phyloP scores from a whole-genome alignment of 257 asterid species.

The Fraxinus quadrangulata region DNA sequence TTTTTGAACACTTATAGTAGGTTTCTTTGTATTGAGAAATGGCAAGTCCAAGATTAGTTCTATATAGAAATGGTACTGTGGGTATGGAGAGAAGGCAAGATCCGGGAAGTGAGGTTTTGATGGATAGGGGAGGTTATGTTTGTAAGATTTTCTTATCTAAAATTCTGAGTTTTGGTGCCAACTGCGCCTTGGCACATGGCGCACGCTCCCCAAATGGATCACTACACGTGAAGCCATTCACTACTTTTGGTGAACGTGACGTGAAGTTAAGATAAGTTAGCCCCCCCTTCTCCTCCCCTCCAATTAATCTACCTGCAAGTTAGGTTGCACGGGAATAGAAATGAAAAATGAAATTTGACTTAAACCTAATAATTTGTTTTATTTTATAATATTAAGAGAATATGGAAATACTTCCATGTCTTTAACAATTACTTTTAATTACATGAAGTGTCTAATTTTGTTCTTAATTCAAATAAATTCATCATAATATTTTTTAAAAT shows the following conservation, averaged over 20 bases:
- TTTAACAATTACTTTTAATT: not conserved
- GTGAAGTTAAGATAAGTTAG: not conserved
- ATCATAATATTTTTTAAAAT: no score
- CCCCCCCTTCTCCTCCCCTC: not conserved
- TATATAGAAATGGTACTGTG: constrained; percentile 1
- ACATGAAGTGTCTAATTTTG: not conserved
- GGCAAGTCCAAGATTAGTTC: not conserved
- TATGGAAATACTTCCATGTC: not conserved
- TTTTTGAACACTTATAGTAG: not conserved
- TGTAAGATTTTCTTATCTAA: not conserved
- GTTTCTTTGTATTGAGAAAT: not conserved
- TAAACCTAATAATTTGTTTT: no score
- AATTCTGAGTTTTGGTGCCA: constrained; percentile 11
- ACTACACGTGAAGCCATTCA: constrained; percentile 39
- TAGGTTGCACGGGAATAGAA: not conserved
- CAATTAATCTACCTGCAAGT: not conserved
- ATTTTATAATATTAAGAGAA: not conserved
- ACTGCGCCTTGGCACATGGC: constrained; percentile 52
- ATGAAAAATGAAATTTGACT: not conserved
- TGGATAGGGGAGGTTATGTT: not conserved
- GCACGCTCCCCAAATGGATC: constrained; percentile 52
- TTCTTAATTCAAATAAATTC: no score
- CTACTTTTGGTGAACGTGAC: constrained; percentile 2
- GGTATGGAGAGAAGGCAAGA: constrained; percentile 32
- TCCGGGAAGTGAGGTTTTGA: constrained; percentile 38